Evolutionary conservation across 2,329 filamentous ascomycete species (phyloP), one percentile per base, ranked within the genome.

Genomic region (Trichoderma breve): DNA sequence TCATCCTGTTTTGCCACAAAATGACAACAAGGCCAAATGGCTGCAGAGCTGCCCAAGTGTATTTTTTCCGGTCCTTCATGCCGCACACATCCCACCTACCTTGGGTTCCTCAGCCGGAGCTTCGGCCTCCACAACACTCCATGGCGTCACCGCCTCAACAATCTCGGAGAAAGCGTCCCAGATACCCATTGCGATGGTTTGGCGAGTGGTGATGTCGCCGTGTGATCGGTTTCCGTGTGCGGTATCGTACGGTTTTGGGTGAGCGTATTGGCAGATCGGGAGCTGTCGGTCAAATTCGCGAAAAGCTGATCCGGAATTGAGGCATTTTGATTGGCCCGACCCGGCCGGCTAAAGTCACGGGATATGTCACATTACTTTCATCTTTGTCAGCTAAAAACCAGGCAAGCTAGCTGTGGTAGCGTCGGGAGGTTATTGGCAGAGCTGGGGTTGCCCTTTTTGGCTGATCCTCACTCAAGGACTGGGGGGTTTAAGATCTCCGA

Each of bases 21-120:
- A 34, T n/a, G 21, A 39, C 14, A 30, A n/a, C 36, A 34, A 62
- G 58, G 21, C 34, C 34, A 21, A 62, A 62, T 62, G 32, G 58
- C 66, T 69, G 66, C 67, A 70, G 30, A 53, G 67, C 57, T 70
- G 70, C 70, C 60, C 61, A 71, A 65, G 21, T 36, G 61, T 55
- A 30, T 36, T 53, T 36, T 53, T 55, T 26, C 4, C 32, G 32
- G 6, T 7, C 21, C 47, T 26, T 24, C 18, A 60, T 32, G 28
- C 61, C 30, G 34, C 34, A 67, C 53, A 67, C 55, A 53, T 63
- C 60, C 43, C 65, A 75, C 82, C 78, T 84, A 87, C 85, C 86
- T 86, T 81, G 86, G 86, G 83, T 84, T 88, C 84, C 89, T 89
- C 85, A 86, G 90, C 84, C 86, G 89, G 85, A 86, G 89, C 89